Percentiles rank a stretch among this genome's conserved stretches.
Conservation (phyloP, 345 rosid genomes). For the Ailanthus altissimus region DNA sequence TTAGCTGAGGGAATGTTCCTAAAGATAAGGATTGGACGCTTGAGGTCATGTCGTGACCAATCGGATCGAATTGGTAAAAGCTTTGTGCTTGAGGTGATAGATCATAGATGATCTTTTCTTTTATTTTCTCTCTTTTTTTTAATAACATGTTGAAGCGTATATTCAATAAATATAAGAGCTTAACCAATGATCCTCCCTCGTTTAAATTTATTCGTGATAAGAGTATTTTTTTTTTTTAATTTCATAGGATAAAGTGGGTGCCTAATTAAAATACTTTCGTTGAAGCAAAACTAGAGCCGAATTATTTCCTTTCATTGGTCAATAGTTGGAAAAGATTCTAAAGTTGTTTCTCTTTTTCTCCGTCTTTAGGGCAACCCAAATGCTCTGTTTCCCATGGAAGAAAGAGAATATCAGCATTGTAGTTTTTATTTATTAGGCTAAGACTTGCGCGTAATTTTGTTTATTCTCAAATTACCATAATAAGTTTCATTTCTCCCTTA, state of each 20-base stretch:
- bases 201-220: slow-evolving; percentile 7
- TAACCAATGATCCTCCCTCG: background rate
- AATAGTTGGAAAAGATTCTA: background rate
- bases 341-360: background rate
- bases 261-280: background rate
- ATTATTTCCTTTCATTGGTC: background rate
- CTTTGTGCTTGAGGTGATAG: slow-evolving; percentile 8
- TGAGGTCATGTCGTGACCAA: slow-evolving; percentile 14
- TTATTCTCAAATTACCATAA: background rate
- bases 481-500: background rate
- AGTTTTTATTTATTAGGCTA: background rate
- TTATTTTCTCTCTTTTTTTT: no score
- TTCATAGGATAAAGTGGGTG: background rate
- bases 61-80: background rate
- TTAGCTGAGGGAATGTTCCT: slow-evolving; percentile 8
- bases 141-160: background rate
- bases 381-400: background rate
- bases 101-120: background rate
- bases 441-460: no score
- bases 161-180: slow-evolving; percentile 9
- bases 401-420: background rate
- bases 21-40: slow-evolving; percentile 32
- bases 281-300: background rate
- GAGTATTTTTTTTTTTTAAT: background rate
- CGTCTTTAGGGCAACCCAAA: background rate